phyloP scores from a whole-genome alignment of 2,329 filamentous ascomycete genomes.

The Macrophomina phaseolina region DNA sequence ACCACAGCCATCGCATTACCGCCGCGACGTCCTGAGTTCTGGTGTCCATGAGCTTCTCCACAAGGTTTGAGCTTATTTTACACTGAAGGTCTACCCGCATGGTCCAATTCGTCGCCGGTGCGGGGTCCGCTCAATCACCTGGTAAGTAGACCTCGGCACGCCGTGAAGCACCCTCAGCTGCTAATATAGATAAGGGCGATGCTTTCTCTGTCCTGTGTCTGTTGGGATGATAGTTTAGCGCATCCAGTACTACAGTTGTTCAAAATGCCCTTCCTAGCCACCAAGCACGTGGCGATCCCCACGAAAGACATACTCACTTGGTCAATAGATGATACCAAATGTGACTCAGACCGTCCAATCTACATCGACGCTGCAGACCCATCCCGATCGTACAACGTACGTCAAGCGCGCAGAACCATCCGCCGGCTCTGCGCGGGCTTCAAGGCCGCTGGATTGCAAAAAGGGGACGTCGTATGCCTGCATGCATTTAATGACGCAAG shows the following conservation, averaged over 20 bases:
- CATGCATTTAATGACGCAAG: conserved; percentile 28
- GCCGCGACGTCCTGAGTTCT: no score
- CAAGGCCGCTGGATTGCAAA: conserved; percentile 24
- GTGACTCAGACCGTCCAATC: conserved; percentile 27
- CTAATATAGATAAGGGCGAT: no score
- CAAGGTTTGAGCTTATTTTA: no score
- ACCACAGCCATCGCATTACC: no score
- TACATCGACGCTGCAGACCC: conserved; percentile 28
- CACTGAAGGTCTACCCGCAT: no score
- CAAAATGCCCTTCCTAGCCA: conserved; percentile 32
- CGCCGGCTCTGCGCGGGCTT: conserved; percentile 28
- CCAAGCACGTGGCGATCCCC: conserved; percentile 27
- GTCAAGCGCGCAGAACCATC: conserved; percentile 23
- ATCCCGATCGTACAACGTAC: conserved; percentile 10
- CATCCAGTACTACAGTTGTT: background rate
- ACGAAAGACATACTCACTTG: conserved; percentile 30
- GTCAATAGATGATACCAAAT: conserved; percentile 27
- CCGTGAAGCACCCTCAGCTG: no score
- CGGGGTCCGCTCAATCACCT: no score
- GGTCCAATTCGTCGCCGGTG: no score
- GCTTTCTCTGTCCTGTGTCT: no score
- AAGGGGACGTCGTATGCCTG: conserved; percentile 29
- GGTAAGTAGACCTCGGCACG: no score
- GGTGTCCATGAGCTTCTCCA: no score
- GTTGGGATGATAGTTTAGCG: no score